A percentile compares a stretch with the other conserved stretches of the same genome.
These are phyloP conservation scores for Lachnellula subtilissima DNA, from an alignment of 2,329 filamentous ascomycete genomes.

Conservation along the genomic window DNA sequence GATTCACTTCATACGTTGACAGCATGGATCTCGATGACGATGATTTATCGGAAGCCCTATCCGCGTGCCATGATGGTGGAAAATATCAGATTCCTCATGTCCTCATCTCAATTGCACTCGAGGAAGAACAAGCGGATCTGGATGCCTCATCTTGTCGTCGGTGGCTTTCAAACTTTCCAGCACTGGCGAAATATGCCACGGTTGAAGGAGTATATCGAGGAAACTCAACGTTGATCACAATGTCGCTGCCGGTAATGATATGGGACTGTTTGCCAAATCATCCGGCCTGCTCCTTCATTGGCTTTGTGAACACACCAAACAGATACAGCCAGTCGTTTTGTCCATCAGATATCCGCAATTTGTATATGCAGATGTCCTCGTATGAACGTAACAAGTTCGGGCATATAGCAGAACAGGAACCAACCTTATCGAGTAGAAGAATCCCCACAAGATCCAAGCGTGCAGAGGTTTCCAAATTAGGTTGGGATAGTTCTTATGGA, in stretches of 20 bases:
- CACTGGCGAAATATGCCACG: slow-evolving; percentile 15
- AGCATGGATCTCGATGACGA: slow-evolving; percentile 14
- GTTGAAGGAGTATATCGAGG: slow-evolving; percentile 16
- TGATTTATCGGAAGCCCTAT: slow-evolving; percentile 1
- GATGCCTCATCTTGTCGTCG: slow-evolving; percentile 10
- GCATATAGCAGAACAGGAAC: not conserved
- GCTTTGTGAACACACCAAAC: slow-evolving; percentile 11
- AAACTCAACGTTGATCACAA: slow-evolving; percentile 12
- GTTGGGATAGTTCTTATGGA: slow-evolving; percentile 10
- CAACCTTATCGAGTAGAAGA: not conserved
- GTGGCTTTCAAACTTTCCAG: slow-evolving; percentile 14
- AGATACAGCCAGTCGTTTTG: slow-evolving; percentile 4
- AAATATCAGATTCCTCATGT: slow-evolving; percentile 15
- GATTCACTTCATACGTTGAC: slow-evolving; percentile 11
- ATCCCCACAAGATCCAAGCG: not conserved
- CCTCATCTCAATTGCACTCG: slow-evolving; percentile 14
- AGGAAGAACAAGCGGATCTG: slow-evolving; percentile 11
- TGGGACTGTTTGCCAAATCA: slow-evolving; percentile 16
- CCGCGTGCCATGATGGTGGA: slow-evolving; percentile 3
- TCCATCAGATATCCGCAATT: not conserved
- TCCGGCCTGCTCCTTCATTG: slow-evolving; percentile 17
- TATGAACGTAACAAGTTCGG: not conserved
- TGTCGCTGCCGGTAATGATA: slow-evolving; percentile 15
- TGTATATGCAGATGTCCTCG: not conserved
- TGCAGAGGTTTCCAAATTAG: not conserved